Percentiles rank a stretch among this genome's conserved stretches.
These are phyloP conservation scores for Cavenderia fasciculata DNA, from an alignment of 78 protist species.

Conservation along the genomic window DNA sequence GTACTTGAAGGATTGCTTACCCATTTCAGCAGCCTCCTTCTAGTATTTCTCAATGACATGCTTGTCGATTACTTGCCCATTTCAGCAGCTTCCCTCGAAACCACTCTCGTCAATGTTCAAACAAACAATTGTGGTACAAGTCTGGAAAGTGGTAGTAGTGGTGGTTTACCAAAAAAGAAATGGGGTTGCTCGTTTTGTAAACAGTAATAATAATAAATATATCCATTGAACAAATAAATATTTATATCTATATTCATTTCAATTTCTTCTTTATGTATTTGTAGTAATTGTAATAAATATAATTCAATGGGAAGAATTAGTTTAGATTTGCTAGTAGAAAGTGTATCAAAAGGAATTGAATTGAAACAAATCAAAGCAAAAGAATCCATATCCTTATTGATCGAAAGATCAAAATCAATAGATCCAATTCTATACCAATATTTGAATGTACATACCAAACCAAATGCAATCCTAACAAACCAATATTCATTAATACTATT, in stretches of 20 bases:
- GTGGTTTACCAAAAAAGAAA: too few relatives aligned
- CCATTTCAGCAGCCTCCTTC: constrained; percentile 94
- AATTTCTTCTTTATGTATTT: too few relatives aligned
- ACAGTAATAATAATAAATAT: too few relatives aligned
- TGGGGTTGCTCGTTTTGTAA: too few relatives aligned
- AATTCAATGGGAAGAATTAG: constrained; percentile 14
- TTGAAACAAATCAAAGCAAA: neutral
- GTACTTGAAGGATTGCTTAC: constrained; percentile 98
- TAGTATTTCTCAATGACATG: constrained; percentile 82
- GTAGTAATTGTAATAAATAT: too few relatives aligned
- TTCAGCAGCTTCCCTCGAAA: constrained; percentile 95
- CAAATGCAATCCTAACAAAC: neutral
- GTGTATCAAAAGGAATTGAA: neutral
- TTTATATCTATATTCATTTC: too few relatives aligned
- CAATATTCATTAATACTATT: neutral
- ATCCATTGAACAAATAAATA: too few relatives aligned
- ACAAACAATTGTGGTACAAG: too few relatives aligned
- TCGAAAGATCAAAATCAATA: neutral
- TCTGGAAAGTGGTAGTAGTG: too few relatives aligned
- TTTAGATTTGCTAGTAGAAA: neutral
- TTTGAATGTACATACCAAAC: constrained; percentile 4
- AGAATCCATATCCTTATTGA: neutral
- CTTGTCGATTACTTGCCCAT: constrained; percentile 94
- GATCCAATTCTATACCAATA: constrained; percentile 27
- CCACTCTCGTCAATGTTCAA: too few relatives aligned